Conservation (phyloP, 352 stramenopile genomes). For the Pythium aphanidermatum region DNA sequence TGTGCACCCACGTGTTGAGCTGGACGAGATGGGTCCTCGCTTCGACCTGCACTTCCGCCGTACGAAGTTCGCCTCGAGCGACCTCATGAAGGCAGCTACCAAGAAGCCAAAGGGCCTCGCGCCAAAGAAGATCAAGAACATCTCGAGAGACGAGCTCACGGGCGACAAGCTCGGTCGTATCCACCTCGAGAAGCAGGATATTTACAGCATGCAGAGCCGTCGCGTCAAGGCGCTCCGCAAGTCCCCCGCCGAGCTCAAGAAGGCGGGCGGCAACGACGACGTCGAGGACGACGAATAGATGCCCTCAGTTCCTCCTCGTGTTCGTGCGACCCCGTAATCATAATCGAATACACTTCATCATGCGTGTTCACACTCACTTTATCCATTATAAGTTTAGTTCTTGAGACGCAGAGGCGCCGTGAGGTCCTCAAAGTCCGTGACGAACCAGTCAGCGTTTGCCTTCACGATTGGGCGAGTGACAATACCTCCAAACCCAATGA, state of each 20-base stretch:
- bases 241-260: slow-evolving; percentile 76
- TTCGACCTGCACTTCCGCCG: slow-evolving; percentile 91
- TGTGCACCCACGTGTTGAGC: slow-evolving; percentile 78
- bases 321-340: slow-evolving; percentile 14
- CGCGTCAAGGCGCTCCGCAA: slow-evolving; percentile 94
- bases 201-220: slow-evolving; percentile 94
- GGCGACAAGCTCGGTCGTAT: slow-evolving; percentile 97
- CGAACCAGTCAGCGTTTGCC: slow-evolving; percentile 95
- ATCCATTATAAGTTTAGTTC: slow-evolving; percentile 19
- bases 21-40: slow-evolving; percentile 89
- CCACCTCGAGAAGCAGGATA: slow-evolving; percentile 97
- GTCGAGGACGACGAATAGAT: slow-evolving; percentile 39
- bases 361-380: not conserved
- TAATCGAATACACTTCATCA: slow-evolving; percentile 17
- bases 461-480: slow-evolving; percentile 92
- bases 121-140: slow-evolving; percentile 97
- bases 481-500: slow-evolving; percentile 98
- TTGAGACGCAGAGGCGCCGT: slow-evolving; percentile 33
- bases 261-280: slow-evolving; percentile 23
- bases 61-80: slow-evolving; percentile 92
- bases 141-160: slow-evolving; percentile 95
- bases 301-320: not conserved
- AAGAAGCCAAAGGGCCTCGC: slow-evolving; percentile 91
- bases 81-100: slow-evolving; percentile 94
- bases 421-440: slow-evolving; percentile 93